These are phyloP conservation scores for Lojkania enalia DNA, from an alignment of 2,329 filamentous ascomycete genomes.

Conservation along the genomic window DNA sequence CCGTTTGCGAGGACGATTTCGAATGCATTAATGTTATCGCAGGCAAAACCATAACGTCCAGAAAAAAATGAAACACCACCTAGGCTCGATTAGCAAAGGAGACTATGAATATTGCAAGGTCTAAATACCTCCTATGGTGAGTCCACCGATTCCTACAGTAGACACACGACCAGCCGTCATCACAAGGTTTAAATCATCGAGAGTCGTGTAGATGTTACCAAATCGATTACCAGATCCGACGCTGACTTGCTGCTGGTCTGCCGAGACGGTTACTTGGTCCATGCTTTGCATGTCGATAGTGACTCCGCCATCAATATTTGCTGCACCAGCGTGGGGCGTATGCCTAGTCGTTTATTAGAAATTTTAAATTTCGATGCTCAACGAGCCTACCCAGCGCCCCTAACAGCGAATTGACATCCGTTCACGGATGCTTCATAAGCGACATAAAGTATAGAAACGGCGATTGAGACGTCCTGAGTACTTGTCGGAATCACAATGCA, in stretches of 20 bases:
- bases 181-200: conserved; percentile 25
- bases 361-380: background rate
- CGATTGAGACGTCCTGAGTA: conserved; percentile 24
- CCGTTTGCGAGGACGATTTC: conserved; percentile 45
- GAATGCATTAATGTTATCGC: conserved; percentile 38
- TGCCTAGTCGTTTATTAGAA: conserved; percentile 13
- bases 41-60: conserved; percentile 33
- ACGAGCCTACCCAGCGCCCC: conserved; percentile 22
- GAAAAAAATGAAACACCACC: conserved; percentile 44
- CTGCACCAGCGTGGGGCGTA: conserved; percentile 26
- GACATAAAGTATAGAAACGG: conserved; percentile 20
- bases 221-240: conserved; percentile 31
- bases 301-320: conserved; percentile 32
- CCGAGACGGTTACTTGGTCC: conserved; percentile 24
- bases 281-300: conserved; percentile 33
- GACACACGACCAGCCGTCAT: conserved; percentile 28
- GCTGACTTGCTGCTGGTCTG: conserved; percentile 21
- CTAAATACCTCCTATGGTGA: conserved; percentile 27
- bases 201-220: conserved; percentile 24
- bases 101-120: background rate
- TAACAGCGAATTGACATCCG: conserved; percentile 24
- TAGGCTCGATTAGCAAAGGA: conserved; percentile 9
- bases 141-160: conserved; percentile 26
- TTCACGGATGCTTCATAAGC: conserved; percentile 18
- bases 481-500: conserved; percentile 28